Percentiles rank a stretch among this genome's conserved stretches.
Evolutionary conservation across 1,284 basidiomycete genomes (phyloP).

Genomic region (Ustilago hordei): DNA sequence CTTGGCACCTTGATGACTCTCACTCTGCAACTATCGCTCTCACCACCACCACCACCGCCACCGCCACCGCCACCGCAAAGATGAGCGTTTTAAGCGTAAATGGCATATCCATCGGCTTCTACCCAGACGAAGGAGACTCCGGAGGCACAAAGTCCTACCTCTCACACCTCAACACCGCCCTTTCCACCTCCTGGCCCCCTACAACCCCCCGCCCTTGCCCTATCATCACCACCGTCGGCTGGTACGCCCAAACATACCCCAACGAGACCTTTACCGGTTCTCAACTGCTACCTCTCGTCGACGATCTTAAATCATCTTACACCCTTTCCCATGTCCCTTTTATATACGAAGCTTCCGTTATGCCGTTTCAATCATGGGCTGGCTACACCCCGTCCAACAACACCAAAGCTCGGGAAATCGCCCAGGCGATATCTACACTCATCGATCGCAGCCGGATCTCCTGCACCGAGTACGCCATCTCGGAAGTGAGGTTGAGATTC

Average conservation of each 20-base stretch:
- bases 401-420: slow-evolving; percentile 25
- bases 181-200: slow-evolving; percentile 10
- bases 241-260: slow-evolving; percentile 45
- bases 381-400: slow-evolving; percentile 26
- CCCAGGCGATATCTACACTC: slow-evolving; percentile 19
- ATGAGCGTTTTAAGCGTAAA: slow-evolving; percentile 11
- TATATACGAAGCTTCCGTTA: slow-evolving; percentile 39
- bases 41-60: background rate
- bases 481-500: slow-evolving; percentile 28
- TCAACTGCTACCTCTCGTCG: slow-evolving; percentile 36
- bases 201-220: background rate
- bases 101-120: slow-evolving; percentile 31
- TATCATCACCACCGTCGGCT: slow-evolving; percentile 28
- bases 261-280: slow-evolving; percentile 27
- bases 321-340: background rate
- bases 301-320: slow-evolving; percentile 29
- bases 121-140: slow-evolving; percentile 48
- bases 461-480: slow-evolving; percentile 12
- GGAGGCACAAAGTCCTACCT: slow-evolving; percentile 34
- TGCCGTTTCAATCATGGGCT: slow-evolving; percentile 40
- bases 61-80: background rate
- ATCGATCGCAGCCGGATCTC: slow-evolving; percentile 17
- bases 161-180: slow-evolving; percentile 35
- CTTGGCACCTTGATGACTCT: background rate
- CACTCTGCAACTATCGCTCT: no score